These are phyloP conservation scores for Paxillus involutus DNA, from an alignment of 768 basidiomycete genomes.

Conservation along the genomic window DNA sequence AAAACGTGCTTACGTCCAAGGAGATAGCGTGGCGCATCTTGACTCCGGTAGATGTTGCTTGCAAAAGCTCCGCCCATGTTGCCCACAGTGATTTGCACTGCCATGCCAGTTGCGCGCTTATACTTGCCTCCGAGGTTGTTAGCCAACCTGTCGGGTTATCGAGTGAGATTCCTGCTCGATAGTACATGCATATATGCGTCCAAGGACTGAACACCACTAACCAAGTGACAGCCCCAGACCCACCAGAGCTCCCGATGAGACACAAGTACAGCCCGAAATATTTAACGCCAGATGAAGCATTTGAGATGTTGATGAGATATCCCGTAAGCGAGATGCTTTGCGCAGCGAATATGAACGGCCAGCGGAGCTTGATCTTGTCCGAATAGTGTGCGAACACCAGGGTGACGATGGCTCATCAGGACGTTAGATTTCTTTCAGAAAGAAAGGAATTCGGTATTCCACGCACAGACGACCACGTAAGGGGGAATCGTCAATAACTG, in stretches of 20 bases:
- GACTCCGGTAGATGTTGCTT: slow-evolving; percentile 57
- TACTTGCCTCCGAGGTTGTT: slow-evolving; percentile 63
- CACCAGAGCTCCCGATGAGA: slow-evolving; percentile 61
- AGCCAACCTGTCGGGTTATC: slow-evolving; percentile 43
- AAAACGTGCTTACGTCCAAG: slow-evolving; percentile 51
- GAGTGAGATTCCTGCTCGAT: neutral
- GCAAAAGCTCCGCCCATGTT: slow-evolving; percentile 68
- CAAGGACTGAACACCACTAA: slow-evolving; percentile 20
- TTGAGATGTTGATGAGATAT: slow-evolving; percentile 62
- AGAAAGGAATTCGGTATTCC: neutral
- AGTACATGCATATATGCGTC: too few relatives aligned
- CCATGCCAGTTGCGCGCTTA: slow-evolving; percentile 69
- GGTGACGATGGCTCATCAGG: slow-evolving; percentile 46
- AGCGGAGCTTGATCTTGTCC: slow-evolving; percentile 54
- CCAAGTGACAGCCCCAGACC: slow-evolving; percentile 69
- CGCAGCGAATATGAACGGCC: slow-evolving; percentile 56
- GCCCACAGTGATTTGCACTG: slow-evolving; percentile 50
- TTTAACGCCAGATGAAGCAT: slow-evolving; percentile 51
- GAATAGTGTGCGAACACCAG: slow-evolving; percentile 56
- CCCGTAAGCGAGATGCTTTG: slow-evolving; percentile 54
- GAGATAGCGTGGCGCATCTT: slow-evolving; percentile 60
- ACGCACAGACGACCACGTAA: slow-evolving; percentile 60
- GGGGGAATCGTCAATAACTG: slow-evolving; percentile 71
- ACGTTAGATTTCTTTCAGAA: neutral
- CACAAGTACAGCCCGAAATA: slow-evolving; percentile 75